Conservation (phyloP, 2,329 filamentous ascomycete species). For the Fusarium udum region DNA sequence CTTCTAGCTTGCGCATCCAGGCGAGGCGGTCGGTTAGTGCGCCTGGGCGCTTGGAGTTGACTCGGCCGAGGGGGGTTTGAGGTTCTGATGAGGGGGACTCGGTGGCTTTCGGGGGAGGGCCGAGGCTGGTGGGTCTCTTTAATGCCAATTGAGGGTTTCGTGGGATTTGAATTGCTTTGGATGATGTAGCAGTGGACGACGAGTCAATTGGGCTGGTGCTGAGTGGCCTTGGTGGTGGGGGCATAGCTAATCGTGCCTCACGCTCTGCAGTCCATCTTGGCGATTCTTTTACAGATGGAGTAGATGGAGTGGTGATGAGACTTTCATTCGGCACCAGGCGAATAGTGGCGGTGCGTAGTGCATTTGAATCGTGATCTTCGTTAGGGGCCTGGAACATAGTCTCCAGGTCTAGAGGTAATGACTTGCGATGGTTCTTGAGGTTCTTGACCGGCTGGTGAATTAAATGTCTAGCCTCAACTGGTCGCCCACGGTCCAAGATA, state of each 20-base stretch:
- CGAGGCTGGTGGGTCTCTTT: neutral
- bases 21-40: constrained; percentile 6
- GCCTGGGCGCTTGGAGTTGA: constrained; percentile 16
- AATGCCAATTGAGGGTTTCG: neutral
- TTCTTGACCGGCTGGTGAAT: constrained; percentile 12
- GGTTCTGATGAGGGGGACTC: neutral
- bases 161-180: neutral
- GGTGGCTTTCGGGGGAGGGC: neutral
- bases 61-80: neutral
- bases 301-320: neutral
- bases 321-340: neutral
- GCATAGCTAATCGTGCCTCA: constrained; percentile 1
- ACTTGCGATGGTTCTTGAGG: constrained; percentile 14
- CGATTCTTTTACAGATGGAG: neutral
- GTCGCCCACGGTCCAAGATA: constrained; percentile 17
- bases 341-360: neutral
- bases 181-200: neutral
- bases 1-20: constrained; percentile 22
- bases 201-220: neutral
- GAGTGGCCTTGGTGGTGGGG: neutral
- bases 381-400: neutral
- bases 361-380: neutral
- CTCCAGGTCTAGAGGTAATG: constrained; percentile 19
- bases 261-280: constrained; percentile 1
- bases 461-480: constrained; percentile 16